Evolutionary conservation across 768 basidiomycete genomes (phyloP).

Genomic region (Suillus cothurnatus): DNA sequence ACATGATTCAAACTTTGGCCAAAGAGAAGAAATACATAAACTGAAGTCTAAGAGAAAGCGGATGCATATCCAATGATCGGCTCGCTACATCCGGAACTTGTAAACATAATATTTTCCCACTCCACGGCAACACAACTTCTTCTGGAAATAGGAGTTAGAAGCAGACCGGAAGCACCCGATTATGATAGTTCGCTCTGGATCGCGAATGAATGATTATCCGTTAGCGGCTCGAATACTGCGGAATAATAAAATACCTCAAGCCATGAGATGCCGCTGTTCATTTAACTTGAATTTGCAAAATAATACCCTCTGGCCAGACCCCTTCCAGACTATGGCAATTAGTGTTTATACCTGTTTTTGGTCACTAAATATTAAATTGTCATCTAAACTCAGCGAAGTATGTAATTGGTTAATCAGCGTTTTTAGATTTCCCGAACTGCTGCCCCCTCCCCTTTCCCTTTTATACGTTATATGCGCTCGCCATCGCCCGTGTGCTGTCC

Average conservation of each 20-base stretch:
- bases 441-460: background rate
- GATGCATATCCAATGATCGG: no score
- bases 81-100: no score
- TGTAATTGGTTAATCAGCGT: background rate
- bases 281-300: no score
- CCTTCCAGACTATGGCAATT: no score
- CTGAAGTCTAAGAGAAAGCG: constrained; percentile 48
- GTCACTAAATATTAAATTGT: no score
- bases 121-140: background rate
- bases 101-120: background rate
- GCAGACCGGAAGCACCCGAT: background rate
- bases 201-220: background rate
- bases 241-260: no score
- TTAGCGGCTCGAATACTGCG: no score
- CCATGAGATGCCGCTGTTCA: no score
- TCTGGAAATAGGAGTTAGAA: background rate
- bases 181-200: background rate
- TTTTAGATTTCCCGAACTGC: background rate
- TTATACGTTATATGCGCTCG: background rate
- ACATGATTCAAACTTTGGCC: constrained; percentile 87
- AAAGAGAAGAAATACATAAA: constrained; percentile 81
- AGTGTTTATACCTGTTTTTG: no score
- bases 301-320: no score
- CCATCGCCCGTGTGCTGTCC: constrained; percentile 1
- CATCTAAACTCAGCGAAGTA: background rate